Conservation (phyloP, 495 filamentous ascomycete species). For the Lichenothelia convexa region DNA sequence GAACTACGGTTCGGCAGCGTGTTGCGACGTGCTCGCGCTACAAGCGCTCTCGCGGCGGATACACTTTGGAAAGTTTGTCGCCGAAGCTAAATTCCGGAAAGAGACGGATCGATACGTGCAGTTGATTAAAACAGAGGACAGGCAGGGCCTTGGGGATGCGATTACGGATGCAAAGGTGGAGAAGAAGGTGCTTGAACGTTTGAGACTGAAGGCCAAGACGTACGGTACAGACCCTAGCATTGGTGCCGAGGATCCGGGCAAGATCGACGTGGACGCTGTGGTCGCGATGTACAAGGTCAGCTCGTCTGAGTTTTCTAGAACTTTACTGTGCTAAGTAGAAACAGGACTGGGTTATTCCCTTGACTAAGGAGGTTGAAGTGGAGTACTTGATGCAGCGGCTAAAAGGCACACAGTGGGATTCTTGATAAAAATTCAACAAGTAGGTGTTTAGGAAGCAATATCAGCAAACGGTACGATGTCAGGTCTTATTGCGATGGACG, state of each 20-base stretch:
- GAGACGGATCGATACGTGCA: slow-evolving; percentile 62
- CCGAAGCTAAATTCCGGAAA: slow-evolving; percentile 88
- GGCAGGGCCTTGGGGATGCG: slow-evolving; percentile 62
- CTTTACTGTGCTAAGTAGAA: not conserved
- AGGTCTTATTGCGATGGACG: too few species aligned
- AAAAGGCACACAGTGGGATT: slow-evolving; percentile 47
- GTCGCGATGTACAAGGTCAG: slow-evolving; percentile 78
- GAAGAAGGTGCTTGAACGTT: slow-evolving; percentile 71
- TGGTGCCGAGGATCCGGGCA: slow-evolving; percentile 34
- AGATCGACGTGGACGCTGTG: slow-evolving; percentile 87
- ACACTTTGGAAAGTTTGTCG: slow-evolving; percentile 98
- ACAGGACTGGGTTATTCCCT: slow-evolving; percentile 76
- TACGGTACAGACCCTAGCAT: slow-evolving; percentile 83
- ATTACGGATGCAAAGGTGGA: slow-evolving; percentile 87
- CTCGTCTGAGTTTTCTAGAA: slow-evolving; percentile 30
- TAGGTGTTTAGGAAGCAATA: not conserved
- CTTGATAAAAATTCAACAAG: too few species aligned
- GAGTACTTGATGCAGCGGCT: slow-evolving; percentile 94
- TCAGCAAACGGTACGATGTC: too few species aligned
- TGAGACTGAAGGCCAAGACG: slow-evolving; percentile 80
- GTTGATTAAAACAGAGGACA: slow-evolving; percentile 63
- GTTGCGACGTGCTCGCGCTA: slow-evolving; percentile 74
- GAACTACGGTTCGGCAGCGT: slow-evolving; percentile 88
- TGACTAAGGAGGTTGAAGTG: slow-evolving; percentile 94
- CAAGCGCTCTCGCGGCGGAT: slow-evolving; percentile 84